Base-by-base conservation (phyloP, 1,284 basidiomycete species). In the Cryptococcus amylolentus region DNA sequence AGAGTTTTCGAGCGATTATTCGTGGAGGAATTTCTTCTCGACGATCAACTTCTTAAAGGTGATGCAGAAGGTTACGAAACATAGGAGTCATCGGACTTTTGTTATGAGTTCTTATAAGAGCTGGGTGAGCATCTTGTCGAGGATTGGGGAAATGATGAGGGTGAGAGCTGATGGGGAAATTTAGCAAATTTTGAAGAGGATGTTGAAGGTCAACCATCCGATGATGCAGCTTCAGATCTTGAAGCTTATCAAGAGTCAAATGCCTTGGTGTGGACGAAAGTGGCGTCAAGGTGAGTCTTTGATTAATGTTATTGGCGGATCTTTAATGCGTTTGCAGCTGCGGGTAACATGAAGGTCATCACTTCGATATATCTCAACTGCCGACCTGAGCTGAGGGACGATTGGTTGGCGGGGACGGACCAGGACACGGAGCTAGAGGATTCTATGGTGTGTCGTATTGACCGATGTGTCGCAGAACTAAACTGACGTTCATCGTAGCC, bases 321-420 rank as follows among this genome's bases (percentile, higher is more conserved):
- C 55, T 23, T 37, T 44, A 20, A 20, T 62, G 48, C 57, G 20
- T 26, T 6, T 26, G 23, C 4, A 45, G 28, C 35, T 1, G 35
- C 18, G 95, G 91, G 89, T 26, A 99, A 98, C 74, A 99, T 99
- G 96, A 96, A 98, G 78, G 90, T 98, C 59, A 98, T 99, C 71
- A 99, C 96, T 4, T 88, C 91, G 31, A 98, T 99, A 64, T 98
- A 99, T 76, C 81, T 98, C 58, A 96, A 97, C 70, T 98, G 94
- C 73, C 83, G 95, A 52, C 95, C 96, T 10, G 93, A 97, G 70
- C 81, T 99, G 51, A 84, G 95, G 40, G 96, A 99, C 75, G 96
- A 98, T 72, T 99, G 96, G 96, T 81, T 98, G 40, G 89, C 91
- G 13, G 91, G 92, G 2, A 87, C 86, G 18, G 96, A 98, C 71